These are phyloP conservation scores for Avena sativa DNA, from an alignment of 176 grass and related monocot species.

Conservation along the genomic window DNA sequence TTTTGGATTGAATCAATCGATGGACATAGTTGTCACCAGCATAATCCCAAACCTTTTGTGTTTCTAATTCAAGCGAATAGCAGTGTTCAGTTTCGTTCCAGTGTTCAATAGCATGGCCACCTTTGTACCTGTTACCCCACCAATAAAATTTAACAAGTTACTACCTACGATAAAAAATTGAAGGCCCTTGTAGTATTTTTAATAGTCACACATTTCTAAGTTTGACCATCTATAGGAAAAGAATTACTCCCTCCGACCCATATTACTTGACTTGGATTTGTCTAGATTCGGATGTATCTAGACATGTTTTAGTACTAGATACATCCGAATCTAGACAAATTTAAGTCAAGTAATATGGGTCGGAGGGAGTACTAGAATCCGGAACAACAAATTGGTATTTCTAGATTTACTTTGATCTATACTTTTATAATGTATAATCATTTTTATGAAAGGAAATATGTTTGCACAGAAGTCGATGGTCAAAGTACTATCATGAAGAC, in stretches of 20 bases:
- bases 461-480: neutral
- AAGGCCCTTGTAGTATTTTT: neutral
- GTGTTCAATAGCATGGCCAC: constrained; percentile 82
- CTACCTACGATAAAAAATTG: neutral
- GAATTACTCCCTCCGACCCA: neutral
- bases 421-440: neutral
- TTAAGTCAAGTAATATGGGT: no score
- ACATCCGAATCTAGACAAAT: no score
- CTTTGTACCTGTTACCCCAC: constrained; percentile 70
- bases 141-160: constrained; percentile 34
- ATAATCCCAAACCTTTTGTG: constrained; percentile 99
- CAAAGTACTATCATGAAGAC: neutral
- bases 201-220: neutral
- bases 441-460: neutral
- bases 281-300: no score
- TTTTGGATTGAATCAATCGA: constrained; percentile 97
- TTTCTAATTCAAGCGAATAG: constrained; percentile 96
- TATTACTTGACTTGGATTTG: no score
- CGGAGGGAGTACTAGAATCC: neutral
- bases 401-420: neutral
- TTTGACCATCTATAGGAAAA: neutral
- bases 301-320: no score
- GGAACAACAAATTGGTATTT: neutral
- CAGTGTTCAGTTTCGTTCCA: constrained; percentile 97
- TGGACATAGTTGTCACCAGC: constrained; percentile 97